phyloP scores from a whole-genome alignment of 2,329 filamentous ascomycete genomes.

The Bipolaris sorokiniana region DNA sequence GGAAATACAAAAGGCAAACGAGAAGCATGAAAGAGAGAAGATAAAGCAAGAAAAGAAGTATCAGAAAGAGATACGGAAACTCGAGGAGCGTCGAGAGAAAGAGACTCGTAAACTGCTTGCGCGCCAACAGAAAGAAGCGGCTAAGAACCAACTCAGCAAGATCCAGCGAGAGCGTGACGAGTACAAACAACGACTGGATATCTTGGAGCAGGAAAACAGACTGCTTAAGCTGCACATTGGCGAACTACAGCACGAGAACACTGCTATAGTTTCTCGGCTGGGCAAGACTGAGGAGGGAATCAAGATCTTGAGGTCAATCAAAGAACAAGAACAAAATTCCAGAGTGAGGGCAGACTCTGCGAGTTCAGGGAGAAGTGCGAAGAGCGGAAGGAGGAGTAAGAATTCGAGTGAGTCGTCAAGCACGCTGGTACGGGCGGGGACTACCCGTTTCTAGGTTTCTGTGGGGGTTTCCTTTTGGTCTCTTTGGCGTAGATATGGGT shows the following conservation, averaged over 20 bases:
- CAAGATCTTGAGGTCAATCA: slow-evolving; percentile 42
- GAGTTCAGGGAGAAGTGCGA: slow-evolving; percentile 31
- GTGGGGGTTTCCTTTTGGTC: not conserved
- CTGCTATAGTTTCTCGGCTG: slow-evolving; percentile 54
- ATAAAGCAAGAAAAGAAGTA: slow-evolving; percentile 53
- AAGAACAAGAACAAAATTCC: slow-evolving; percentile 33
- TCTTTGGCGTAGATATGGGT: not conserved
- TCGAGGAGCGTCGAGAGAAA: slow-evolving; percentile 68
- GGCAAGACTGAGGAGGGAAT: slow-evolving; percentile 49
- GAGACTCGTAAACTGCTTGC: slow-evolving; percentile 70
- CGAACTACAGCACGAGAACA: slow-evolving; percentile 65
- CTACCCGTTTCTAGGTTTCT: slow-evolving; percentile 9
- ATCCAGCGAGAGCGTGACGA: slow-evolving; percentile 58
- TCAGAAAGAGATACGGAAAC: slow-evolving; percentile 61
- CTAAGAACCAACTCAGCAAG: slow-evolving; percentile 56
- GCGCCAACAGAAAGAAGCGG: slow-evolving; percentile 66
- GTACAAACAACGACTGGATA: slow-evolving; percentile 52
- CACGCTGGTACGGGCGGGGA: slow-evolving; percentile 19
- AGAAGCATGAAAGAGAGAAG: slow-evolving; percentile 66
- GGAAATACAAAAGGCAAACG: slow-evolving; percentile 65
- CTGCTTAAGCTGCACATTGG: slow-evolving; percentile 59
- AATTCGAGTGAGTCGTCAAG: slow-evolving; percentile 13
- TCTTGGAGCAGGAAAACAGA: slow-evolving; percentile 57
- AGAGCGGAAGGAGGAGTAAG: slow-evolving; percentile 25
- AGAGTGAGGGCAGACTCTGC: slow-evolving; percentile 36